These are phyloP conservation scores for Schizosaccharomyces octosporus DNA, from an alignment of 805 yeast species.

Conservation along the genomic window DNA sequence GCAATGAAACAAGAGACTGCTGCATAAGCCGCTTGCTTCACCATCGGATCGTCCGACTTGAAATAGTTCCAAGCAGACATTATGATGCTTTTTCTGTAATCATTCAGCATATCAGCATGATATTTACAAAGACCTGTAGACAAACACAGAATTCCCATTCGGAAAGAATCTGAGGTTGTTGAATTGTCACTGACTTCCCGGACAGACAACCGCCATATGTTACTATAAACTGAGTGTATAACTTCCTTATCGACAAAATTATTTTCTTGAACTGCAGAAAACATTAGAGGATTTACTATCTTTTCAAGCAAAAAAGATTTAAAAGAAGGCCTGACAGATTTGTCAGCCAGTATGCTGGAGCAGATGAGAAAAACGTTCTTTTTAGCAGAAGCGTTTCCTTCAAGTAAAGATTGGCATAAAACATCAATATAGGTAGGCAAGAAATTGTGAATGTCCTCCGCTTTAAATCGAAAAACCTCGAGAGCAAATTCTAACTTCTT, in stretches of 20 bases:
- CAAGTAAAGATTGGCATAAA: background rate
- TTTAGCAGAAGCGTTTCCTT: background rate
- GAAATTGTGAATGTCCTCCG: background rate
- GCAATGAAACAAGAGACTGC: constrained; percentile 68
- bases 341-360: background rate
- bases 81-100: constrained; percentile 57
- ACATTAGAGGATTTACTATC: background rate
- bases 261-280: background rate
- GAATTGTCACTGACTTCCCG: constrained; percentile 6
- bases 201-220: constrained; percentile 42
- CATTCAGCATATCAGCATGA: constrained; percentile 34
- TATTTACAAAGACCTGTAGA: constrained; percentile 53
- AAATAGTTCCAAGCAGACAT: constrained; percentile 87
- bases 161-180: constrained; percentile 37
- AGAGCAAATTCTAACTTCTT: background rate
- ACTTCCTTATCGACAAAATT: constrained; percentile 26
- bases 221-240: constrained; percentile 35
- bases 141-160: constrained; percentile 57
- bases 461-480: background rate
- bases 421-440: background rate
- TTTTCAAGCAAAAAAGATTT: background rate
- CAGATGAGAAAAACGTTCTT: background rate
- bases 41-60: constrained; percentile 62
- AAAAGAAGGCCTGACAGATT: background rate
- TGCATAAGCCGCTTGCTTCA: constrained; percentile 82